Evolutionary conservation across 495 filamentous ascomycete species (phyloP).

Genomic region (Glonium stellatum): DNA sequence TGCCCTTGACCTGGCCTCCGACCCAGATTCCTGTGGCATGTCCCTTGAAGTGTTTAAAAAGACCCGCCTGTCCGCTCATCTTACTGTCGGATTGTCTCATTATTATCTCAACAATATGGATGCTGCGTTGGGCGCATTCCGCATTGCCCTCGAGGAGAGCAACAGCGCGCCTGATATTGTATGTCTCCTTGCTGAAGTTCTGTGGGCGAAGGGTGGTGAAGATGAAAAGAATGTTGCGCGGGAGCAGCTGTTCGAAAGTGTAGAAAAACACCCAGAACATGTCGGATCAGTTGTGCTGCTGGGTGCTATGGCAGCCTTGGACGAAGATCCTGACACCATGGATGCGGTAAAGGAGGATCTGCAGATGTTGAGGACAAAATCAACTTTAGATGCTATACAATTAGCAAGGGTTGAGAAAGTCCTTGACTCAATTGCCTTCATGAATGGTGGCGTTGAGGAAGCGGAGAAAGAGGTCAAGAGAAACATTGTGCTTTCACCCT

Average conservation of each 20-base stretch:
- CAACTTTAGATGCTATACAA: constrained; percentile 45
- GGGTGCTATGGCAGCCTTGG: constrained; percentile 74
- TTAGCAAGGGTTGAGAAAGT: constrained; percentile 51
- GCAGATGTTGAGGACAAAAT: constrained; percentile 57
- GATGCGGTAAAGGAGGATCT: constrained; percentile 79
- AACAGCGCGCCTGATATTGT: constrained; percentile 73
- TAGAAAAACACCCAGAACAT: constrained; percentile 66
- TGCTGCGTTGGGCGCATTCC: constrained; percentile 69
- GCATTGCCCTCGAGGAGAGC: constrained; percentile 72
- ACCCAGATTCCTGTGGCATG: constrained; percentile 49
- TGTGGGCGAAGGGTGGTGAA: constrained; percentile 82
- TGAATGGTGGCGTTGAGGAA: constrained; percentile 30
- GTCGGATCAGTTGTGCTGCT: constrained; percentile 70
- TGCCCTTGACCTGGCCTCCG: constrained; percentile 32
- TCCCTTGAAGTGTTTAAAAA: constrained; percentile 49
- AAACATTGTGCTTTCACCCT: constrained; percentile 68
- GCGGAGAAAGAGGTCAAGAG: constrained; percentile 32
- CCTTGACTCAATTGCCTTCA: constrained; percentile 48
- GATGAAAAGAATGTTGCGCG: constrained; percentile 67
- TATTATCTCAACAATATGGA: constrained; percentile 61
- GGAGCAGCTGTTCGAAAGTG: constrained; percentile 69
- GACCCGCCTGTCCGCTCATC: constrained; percentile 71
- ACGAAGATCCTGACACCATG: constrained; percentile 66
- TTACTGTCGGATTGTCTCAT: constrained; percentile 76
- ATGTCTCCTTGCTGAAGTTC: constrained; percentile 78